Base-by-base conservation (phyloP, 2,329 filamentous ascomycete species). In the Epichloe glyceriae region DNA sequence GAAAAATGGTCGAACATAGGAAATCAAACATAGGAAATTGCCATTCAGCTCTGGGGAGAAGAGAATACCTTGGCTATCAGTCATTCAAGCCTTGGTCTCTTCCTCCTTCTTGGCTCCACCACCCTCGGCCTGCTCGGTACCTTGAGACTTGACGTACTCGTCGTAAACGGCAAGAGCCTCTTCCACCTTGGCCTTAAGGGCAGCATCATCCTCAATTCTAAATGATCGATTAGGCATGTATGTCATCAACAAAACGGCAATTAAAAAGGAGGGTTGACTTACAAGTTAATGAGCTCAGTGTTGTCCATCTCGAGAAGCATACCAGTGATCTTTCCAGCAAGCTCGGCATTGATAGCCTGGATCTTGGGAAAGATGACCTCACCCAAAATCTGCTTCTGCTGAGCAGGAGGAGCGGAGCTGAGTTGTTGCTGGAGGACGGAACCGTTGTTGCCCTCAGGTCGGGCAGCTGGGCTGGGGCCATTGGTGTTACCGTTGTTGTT, bases 261-360 rank as follows among this genome's bases (percentile, higher is more conserved):
- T 15, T 5, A 3, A 19, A 37, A 5, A 5, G n/a, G 8, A 8
- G 47, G 51, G 43, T 54, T 33, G 57, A 87, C 90, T 87, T 85
- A 95, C 88, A 98, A 80, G 73, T 87, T 88, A 66, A 98, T 79
- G 62, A 98, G 77, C 76, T 98, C 93, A 52, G 78, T 69, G 73
- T 97, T 97, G 64, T 97, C 93, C 93, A 98, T 98, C 80, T 98
- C 93, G 62, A 98, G 74, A 63, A 98, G 85, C 93, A 98, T 98
- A 73, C 93, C 93, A 55, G 93, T 98, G 70, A 98, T 97, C 84
- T 98, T 98, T 67, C 93, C 93, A 56, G 93, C 93, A 64, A 98
- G 79, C 63, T 96, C 90, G 54, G 89, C 86, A 76, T 98, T 93
- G 72, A 95, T 84, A 60, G 81, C 82, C 70, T 90, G 83, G 64